Conservation (phyloP, 805 yeast genomes). For the Zygotorulaspora chibaensis region DNA sequence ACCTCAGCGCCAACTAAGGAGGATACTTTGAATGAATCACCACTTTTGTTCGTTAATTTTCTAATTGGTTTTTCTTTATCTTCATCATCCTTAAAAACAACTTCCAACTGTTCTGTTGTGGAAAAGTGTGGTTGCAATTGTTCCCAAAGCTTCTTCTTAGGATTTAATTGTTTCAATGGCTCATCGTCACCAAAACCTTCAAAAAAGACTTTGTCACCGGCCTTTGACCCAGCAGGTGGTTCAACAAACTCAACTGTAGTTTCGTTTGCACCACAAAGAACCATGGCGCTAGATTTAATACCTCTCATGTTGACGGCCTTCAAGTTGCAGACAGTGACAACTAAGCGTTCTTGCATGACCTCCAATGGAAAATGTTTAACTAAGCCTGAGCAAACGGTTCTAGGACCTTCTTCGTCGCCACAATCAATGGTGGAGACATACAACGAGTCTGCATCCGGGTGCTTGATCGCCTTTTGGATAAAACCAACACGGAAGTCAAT, state of each 20-base stretch:
- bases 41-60: slow-evolving; percentile 73
- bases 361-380: slow-evolving; percentile 86
- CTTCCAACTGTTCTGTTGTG: slow-evolving; percentile 71
- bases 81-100: slow-evolving; percentile 63
- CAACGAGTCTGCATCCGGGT: slow-evolving; percentile 95
- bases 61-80: slow-evolving; percentile 64
- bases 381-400: slow-evolving; percentile 97
- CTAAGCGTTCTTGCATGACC: slow-evolving; percentile 91
- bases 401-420: slow-evolving; percentile 96
- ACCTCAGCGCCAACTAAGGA: slow-evolving; percentile 75
- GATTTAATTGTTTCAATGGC: slow-evolving; percentile 90
- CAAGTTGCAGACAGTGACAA: slow-evolving; percentile 88
- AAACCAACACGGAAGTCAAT: slow-evolving; percentile 94
- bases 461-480: slow-evolving; percentile 93
- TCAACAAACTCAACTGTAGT: slow-evolving; percentile 81
- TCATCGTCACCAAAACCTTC: slow-evolving; percentile 77
- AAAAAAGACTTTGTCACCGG: slow-evolving; percentile 96
- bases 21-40: slow-evolving; percentile 70
- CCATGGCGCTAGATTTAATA: slow-evolving; percentile 93
- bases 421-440: slow-evolving; percentile 94
- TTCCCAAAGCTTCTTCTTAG: slow-evolving; percentile 98
- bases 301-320: slow-evolving; percentile 99
- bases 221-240: slow-evolving; percentile 88
- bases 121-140: slow-evolving; percentile 86
- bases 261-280: slow-evolving; percentile 82